Percentiles rank a stretch among this genome's conserved stretches.
Evolutionary conservation across 345 rosid genomes (phyloP).

Genomic region (Lepidium aucheri): DNA sequence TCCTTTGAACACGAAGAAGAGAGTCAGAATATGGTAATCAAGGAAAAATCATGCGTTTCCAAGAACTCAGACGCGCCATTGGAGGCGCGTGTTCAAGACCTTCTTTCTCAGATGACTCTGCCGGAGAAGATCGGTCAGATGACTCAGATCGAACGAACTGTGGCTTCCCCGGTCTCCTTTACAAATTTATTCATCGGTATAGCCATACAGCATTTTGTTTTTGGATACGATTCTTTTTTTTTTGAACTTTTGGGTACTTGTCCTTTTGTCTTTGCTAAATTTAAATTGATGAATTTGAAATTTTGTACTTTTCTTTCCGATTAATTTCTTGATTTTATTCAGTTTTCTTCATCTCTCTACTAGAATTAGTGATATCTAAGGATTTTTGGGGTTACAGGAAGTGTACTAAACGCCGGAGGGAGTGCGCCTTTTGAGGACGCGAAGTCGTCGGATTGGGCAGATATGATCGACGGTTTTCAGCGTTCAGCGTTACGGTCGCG

Average conservation of each 20-base stretch:
- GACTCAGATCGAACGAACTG: constrained; percentile 29
- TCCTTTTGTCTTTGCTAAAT: not conserved
- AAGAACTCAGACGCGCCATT: constrained; percentile 40
- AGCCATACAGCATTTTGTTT: not conserved
- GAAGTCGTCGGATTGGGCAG: constrained; percentile 63
- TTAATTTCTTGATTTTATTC: too few relatives aligned
- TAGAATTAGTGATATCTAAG: not conserved
- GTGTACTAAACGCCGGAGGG: constrained; percentile 70
- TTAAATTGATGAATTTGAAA: not conserved
- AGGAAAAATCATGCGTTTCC: constrained; percentile 15
- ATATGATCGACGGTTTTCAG: constrained; percentile 78
- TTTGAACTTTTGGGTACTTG: not conserved
- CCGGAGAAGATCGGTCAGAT: constrained; percentile 79
- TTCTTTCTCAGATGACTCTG: constrained; percentile 69
- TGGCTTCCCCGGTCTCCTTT: constrained; percentile 4
- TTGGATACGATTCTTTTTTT: not conserved
- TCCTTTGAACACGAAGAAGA: not conserved
- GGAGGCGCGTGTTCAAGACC: constrained; percentile 66
- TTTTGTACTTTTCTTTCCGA: not conserved
- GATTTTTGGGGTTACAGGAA: constrained; percentile 41
- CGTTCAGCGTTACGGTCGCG: constrained; percentile 53
- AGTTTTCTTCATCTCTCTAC: not conserved
- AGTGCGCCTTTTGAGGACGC: constrained; percentile 62
- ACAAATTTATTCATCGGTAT: constrained; percentile 21
- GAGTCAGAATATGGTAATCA: not conserved